phyloP scores from a whole-genome alignment of 208 protist species.

The Crithidia bombi region DNA sequence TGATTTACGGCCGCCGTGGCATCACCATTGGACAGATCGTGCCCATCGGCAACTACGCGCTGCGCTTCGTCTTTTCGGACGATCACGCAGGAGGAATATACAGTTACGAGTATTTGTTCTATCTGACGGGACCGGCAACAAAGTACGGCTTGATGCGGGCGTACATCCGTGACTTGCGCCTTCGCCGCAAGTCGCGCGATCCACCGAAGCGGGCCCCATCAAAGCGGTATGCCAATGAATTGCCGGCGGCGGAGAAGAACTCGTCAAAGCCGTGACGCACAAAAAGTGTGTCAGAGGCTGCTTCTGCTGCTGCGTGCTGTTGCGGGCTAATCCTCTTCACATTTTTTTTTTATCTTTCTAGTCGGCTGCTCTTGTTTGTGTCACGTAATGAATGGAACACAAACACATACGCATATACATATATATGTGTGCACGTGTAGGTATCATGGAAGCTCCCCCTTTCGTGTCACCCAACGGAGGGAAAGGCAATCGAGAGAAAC shows the following conservation, averaged over 20 bases:
- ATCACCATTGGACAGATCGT: slow-evolving; percentile 77
- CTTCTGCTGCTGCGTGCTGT: too few relatives aligned
- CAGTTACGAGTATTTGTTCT: slow-evolving; percentile 84
- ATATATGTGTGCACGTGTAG: too few relatives aligned
- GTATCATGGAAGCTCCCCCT: too few relatives aligned
- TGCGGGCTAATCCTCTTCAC: neutral
- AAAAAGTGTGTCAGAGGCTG: too few relatives aligned
- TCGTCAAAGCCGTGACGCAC: neutral
- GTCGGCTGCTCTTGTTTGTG: too few relatives aligned
- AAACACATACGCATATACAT: too few relatives aligned
- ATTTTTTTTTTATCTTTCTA: too few relatives aligned
- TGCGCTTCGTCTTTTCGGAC: slow-evolving; percentile 89
- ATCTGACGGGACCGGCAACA: slow-evolving; percentile 40
- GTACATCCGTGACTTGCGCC: slow-evolving; percentile 69
- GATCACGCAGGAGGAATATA: slow-evolving; percentile 86
- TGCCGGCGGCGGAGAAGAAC: neutral
- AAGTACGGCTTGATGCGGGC: slow-evolving; percentile 82
- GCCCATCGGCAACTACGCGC: slow-evolving; percentile 84
- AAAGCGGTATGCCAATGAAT: slow-evolving; percentile 3
- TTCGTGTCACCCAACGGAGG: too few relatives aligned
- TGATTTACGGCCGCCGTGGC: slow-evolving; percentile 84
- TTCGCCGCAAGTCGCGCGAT: slow-evolving; percentile 62
- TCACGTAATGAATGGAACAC: too few relatives aligned
- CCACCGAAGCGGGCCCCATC: slow-evolving; percentile 67
- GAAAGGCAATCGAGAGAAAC: too few relatives aligned